Base-by-base conservation (phyloP, 2,329 filamentous ascomycete species). In the Drechslerella coelobrocha region DNA sequence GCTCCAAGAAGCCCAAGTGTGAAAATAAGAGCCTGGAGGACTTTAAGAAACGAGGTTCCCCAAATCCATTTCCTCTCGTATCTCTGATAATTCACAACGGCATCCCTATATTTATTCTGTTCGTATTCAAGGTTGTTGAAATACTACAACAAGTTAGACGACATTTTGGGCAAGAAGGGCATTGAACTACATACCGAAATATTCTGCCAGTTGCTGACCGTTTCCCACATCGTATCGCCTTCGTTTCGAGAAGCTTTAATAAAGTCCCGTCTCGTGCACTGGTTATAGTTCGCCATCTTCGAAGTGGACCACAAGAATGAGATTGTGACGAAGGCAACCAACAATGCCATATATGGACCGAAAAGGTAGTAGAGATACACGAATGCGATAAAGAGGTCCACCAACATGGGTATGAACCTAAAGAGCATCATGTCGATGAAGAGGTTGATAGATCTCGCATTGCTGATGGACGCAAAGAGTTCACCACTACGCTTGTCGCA, bases 401-500 rank as follows among this genome's bases (percentile, higher is more conserved):
- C 76, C 1, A 88, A 76, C 71, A 87, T 87, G 0, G 88, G 88
- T 0, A 83, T 75, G 17, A 89, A 80, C 14, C 85, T 81, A 68
- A 89, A 86, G 1, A 86, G 78, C 2, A 86, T 78, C 39, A 83
- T 83, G 47, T 88, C 84, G 9, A 89, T 79, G 1, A 90, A 78
- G 37, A 84, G 80, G 43, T 84, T 84, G 10, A 90, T 79, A 1
- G 85, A 82, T 41, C 83, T 80, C 0, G 86, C 88, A 73, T 88
- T 86, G 54, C 84, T 81, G n/a, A 90, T 83, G 2, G 86, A 84
- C 72, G 85, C 84, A 77, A 86, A 84, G 0, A 90, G 80, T 71
- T 88, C 85, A 1, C 85, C 86, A 0, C 85, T 86, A 59, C 84
- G 83, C 73, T 88, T 88, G 53, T 83, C 83, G 17, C 85, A 85